A percentile compares a stretch with the other conserved stretches of the same genome.
These are phyloP conservation scores for Nigrograna mackinnonii DNA, from an alignment of 2,329 filamentous ascomycete genomes.

Conservation along the genomic window DNA sequence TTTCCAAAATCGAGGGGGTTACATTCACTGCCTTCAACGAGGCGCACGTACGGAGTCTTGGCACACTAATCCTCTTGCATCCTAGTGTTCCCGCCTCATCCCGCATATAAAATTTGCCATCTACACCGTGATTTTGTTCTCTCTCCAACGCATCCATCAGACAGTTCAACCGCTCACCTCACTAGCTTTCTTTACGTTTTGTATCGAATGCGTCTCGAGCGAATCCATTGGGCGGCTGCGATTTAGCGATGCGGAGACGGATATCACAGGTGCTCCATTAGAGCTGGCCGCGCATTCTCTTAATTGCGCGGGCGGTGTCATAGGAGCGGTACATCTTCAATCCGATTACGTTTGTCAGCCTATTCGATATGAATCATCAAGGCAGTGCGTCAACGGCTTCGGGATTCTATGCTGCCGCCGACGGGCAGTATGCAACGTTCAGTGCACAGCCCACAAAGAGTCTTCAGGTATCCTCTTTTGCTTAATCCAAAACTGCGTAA, in stretches of 20 bases:
- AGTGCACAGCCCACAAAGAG: too few relatives aligned
- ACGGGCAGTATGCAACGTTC: too few relatives aligned
- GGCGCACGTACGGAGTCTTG: too few relatives aligned
- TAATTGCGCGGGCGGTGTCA: constrained; percentile 81
- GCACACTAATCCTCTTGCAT: too few relatives aligned
- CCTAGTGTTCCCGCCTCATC: neutral
- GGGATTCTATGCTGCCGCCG: too few relatives aligned
- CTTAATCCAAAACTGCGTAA: too few relatives aligned
- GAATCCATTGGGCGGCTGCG: constrained; percentile 50
- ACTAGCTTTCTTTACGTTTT: constrained; percentile 41
- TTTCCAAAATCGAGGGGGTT: too few relatives aligned
- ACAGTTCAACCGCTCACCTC: constrained; percentile 44
- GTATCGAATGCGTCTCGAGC: constrained; percentile 35
- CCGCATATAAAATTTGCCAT: constrained; percentile 25
- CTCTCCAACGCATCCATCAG: constrained; percentile 40
- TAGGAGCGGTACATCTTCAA: constrained; percentile 75
- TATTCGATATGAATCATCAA: too few relatives aligned
- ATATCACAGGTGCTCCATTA: constrained; percentile 65
- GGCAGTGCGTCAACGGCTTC: too few relatives aligned
- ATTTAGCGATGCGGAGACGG: constrained; percentile 64
- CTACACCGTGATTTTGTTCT: constrained; percentile 11
- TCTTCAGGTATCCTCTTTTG: too few relatives aligned
- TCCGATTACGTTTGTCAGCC: too few relatives aligned
- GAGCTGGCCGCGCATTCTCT: constrained; percentile 70
- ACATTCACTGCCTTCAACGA: too few relatives aligned